phyloP scores from a whole-genome alignment of 192 early-diverging fungal species.

The Chytriomyces hyalinus region DNA sequence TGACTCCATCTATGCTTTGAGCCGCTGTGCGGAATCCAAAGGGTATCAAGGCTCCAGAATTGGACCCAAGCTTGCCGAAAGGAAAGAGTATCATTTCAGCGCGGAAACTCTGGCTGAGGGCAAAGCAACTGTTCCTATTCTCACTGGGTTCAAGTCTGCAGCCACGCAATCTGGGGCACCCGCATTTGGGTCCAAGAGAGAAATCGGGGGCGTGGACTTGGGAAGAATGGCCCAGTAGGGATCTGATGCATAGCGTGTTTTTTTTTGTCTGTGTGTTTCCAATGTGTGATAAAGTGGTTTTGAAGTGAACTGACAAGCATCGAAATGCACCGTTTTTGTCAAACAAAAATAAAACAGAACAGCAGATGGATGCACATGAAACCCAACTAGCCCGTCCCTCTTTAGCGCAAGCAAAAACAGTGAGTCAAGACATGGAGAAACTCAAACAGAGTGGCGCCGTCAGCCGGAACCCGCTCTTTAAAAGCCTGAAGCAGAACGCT shows the following conservation, averaged over 20 bases:
- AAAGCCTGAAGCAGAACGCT: not conserved
- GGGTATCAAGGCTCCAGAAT: slow-evolving; percentile 57
- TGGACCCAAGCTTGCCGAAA: slow-evolving; percentile 77
- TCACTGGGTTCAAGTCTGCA: slow-evolving; percentile 53
- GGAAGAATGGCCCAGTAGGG: slow-evolving; percentile 17
- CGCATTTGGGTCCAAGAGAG: slow-evolving; percentile 14
- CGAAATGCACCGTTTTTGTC: no score
- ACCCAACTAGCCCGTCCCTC: no score
- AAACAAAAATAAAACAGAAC: no score
- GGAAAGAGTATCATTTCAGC: slow-evolving; percentile 63
- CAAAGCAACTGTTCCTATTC: slow-evolving; percentile 61
- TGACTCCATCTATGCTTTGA: slow-evolving; percentile 75
- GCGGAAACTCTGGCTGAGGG: slow-evolving; percentile 65
- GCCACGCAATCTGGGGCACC: slow-evolving; percentile 8
- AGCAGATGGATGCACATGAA: no score
- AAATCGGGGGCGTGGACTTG: slow-evolving; percentile 33
- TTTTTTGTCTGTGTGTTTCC: not conserved
- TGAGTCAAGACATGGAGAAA: no score
- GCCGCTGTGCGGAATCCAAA: slow-evolving; percentile 66
- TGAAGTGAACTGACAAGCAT: not conserved
- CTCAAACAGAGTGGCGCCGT: slow-evolving; percentile 4
- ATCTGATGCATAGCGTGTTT: no score
- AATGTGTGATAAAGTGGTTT: not conserved
- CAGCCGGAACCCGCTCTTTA: not conserved
- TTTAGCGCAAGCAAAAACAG: no score